phyloP scores from a whole-genome alignment of 345 rosid genomes.

The Corchorus olitorius region DNA sequence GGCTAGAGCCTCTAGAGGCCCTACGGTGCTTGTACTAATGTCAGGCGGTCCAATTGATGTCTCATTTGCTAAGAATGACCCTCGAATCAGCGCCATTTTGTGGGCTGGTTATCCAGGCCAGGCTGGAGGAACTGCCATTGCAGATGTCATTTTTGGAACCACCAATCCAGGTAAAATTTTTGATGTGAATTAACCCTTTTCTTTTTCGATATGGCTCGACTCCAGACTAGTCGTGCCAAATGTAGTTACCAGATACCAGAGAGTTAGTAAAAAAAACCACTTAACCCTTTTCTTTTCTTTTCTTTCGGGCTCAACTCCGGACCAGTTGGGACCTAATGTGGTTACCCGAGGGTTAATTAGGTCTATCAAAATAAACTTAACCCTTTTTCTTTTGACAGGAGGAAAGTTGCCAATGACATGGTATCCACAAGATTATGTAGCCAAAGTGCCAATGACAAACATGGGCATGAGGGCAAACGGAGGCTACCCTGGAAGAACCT shows the following conservation, averaged over 20 bases:
- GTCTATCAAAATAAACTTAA: too few relatives aligned
- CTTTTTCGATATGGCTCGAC: too few relatives aligned
- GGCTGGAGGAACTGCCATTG: conserved; percentile 90
- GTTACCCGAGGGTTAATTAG: too few relatives aligned
- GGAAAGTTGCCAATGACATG: conserved; percentile 95
- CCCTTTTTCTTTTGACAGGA: conserved; percentile 38
- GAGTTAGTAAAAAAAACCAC: too few relatives aligned
- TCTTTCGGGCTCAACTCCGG: too few relatives aligned
- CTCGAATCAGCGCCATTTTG: conserved; percentile 68
- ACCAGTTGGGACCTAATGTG: too few relatives aligned
- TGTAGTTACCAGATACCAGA: too few relatives aligned
- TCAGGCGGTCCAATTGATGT: conserved; percentile 88
- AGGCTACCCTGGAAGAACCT: conserved; percentile 91
- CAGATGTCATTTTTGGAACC: conserved; percentile 72
- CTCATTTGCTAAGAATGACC: conserved; percentile 78
- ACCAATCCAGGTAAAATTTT: conserved; percentile 65
- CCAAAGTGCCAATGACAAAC: conserved; percentile 81
- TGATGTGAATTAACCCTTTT: too few relatives aligned
- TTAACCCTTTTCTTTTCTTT: too few relatives aligned
- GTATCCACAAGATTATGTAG: conserved; percentile 79
- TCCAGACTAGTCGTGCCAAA: too few relatives aligned
- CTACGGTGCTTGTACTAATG: conserved; percentile 69
- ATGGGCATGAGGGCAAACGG: conserved; percentile 73
- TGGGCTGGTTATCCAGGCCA: conserved; percentile 99
- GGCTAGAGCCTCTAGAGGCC: conserved; percentile 73